phyloP scores from a whole-genome alignment of 768 basidiomycete species.

The Porpolomopsis calyptriformis region DNA sequence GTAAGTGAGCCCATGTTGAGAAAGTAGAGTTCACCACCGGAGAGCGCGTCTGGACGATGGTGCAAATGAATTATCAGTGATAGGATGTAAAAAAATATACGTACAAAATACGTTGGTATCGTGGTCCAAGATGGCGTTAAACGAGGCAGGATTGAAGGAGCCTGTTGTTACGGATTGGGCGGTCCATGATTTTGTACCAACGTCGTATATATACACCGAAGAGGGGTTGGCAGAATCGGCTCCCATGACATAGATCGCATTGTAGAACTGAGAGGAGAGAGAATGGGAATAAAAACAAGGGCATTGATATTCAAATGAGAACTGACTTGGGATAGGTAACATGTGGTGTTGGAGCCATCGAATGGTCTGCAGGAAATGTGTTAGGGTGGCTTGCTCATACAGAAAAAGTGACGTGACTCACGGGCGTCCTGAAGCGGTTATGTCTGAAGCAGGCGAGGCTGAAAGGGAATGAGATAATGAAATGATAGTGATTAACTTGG shows the following conservation, averaged over 20 bases:
- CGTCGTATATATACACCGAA: slow-evolving; percentile 74
- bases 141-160: slow-evolving; percentile 51
- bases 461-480: slow-evolving; percentile 3
- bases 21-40: slow-evolving; percentile 50
- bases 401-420: slow-evolving; percentile 28
- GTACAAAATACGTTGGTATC: slow-evolving; percentile 88
- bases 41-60: slow-evolving; percentile 47
- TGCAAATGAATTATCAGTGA: background rate
- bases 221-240: slow-evolving; percentile 63
- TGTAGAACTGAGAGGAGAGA: slow-evolving; percentile 47
- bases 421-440: slow-evolving; percentile 71
- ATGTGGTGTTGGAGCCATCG: slow-evolving; percentile 49
- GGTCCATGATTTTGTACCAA: slow-evolving; percentile 62
- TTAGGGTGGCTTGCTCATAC: background rate
- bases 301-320: background rate
- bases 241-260: slow-evolving; percentile 77
- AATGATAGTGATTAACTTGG: slow-evolving; percentile 21
- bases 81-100: slow-evolving; percentile 12
- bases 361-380: slow-evolving; percentile 40
- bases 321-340: slow-evolving; percentile 60
- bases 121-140: slow-evolving; percentile 76
- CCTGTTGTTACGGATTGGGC: slow-evolving; percentile 50
- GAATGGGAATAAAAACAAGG: slow-evolving; percentile 7
- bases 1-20: slow-evolving; percentile 62
- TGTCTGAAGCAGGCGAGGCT: slow-evolving; percentile 49